Percentiles rank a stretch among this genome's conserved stretches.
phyloP scores from a whole-genome alignment of 495 filamentous ascomycete species.

The Tuber brumale region DNA sequence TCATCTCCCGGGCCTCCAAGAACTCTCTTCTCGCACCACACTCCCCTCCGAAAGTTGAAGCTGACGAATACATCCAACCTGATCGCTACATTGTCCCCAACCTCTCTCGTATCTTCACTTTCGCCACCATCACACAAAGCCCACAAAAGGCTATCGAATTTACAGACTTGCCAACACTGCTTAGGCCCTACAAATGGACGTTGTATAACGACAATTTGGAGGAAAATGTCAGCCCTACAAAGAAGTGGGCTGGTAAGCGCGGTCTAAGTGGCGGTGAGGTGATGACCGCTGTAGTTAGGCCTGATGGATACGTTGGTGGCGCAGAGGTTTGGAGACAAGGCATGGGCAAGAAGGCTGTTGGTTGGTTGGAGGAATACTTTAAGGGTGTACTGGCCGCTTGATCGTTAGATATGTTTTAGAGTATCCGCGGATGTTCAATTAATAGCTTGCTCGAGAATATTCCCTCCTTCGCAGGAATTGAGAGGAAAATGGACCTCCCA shows the following conservation, averaged over 20 bases:
- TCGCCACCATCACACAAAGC: conserved; percentile 54
- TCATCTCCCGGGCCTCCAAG: conserved; percentile 50
- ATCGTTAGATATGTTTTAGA: neutral
- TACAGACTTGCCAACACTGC: conserved; percentile 51
- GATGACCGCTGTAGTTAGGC: conserved; percentile 56
- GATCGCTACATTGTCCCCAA: conserved; percentile 55
- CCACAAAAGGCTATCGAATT: conserved; percentile 55
- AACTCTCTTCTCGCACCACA: conserved; percentile 53
- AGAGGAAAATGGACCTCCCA: neutral
- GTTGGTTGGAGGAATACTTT: conserved; percentile 59
- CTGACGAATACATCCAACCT: conserved; percentile 55
- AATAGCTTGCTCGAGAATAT: neutral
- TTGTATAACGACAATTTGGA: conserved; percentile 60
- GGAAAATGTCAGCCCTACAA: conserved; percentile 48
- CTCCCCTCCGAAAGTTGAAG: conserved; percentile 46
- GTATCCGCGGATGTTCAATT: neutral
- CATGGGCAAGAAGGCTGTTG: conserved; percentile 46
- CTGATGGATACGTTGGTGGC: conserved; percentile 60
- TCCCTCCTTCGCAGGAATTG: neutral
- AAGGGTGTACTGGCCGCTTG: conserved; percentile 47
- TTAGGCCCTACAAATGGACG: conserved; percentile 60
- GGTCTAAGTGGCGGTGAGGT: conserved; percentile 49
- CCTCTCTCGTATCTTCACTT: conserved; percentile 54
- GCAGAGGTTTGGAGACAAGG: conserved; percentile 47
- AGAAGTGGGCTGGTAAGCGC: conserved; percentile 55